These are phyloP conservation scores for Cynanchum wilfordii DNA, from an alignment of 257 asterid genomes.

Conservation along the genomic window DNA sequence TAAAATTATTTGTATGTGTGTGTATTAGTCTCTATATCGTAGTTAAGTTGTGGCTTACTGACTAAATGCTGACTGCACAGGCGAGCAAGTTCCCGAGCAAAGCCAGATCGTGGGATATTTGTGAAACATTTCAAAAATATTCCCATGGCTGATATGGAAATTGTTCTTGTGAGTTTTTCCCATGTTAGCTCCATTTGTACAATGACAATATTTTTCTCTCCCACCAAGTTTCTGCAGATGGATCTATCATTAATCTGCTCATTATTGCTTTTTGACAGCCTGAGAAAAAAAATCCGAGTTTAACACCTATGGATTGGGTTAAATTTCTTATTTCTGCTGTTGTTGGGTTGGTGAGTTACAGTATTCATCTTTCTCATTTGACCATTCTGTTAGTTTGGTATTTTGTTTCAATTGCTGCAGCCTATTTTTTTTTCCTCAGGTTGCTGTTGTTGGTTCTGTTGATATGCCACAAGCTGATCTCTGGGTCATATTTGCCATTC, in stretches of 20 bases:
- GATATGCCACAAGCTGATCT: constrained; percentile 97
- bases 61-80: constrained; percentile 40
- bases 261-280: constrained; percentile 48
- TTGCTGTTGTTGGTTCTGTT: constrained; percentile 91
- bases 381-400: constrained; percentile 1
- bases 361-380: constrained; percentile 16
- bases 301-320: constrained; percentile 99
- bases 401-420: constrained; percentile 9
- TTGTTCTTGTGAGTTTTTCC: constrained; percentile 68
- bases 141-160: constrained; percentile 99
- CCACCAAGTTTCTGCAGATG: background rate
- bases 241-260: background rate
- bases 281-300: constrained; percentile 90
- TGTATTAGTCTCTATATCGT: background rate
- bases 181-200: background rate
- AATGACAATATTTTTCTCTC: background rate
- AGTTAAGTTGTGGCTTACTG: background rate
- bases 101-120: constrained; percentile 75
- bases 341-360: constrained; percentile 88
- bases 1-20: background rate
- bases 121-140: constrained; percentile 94
- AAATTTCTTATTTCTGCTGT: constrained; percentile 80
- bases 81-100: constrained; percentile 54
- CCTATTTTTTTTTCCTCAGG: constrained; percentile 48
- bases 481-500: constrained; percentile 90